phyloP scores from a whole-genome alignment of 176 grass and related monocot species.

The Canna indica region DNA sequence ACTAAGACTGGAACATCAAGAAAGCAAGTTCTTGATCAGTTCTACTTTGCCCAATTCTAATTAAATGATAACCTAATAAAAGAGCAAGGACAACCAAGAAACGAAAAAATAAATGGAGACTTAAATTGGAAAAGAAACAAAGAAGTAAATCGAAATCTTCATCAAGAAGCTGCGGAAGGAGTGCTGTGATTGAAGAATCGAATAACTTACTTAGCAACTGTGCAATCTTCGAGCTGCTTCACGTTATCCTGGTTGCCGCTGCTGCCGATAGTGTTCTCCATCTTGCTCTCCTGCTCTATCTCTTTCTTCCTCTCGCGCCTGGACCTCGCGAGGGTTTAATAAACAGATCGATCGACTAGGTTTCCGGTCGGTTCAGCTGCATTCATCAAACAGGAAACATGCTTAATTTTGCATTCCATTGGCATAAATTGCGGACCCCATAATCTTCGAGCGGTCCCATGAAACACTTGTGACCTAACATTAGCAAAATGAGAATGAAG shows the following conservation, averaged over 20 bases:
- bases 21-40: no score
- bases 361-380: background rate
- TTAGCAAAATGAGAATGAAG: no score
- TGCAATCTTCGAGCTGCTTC: constrained; percentile 97
- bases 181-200: background rate
- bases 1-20: no score
- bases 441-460: no score
- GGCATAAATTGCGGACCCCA: background rate
- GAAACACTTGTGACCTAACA: no score
- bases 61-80: no score
- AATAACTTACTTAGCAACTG: constrained; percentile 65
- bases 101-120: no score
- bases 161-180: background rate
- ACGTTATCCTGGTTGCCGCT: constrained; percentile 19
- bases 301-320: background rate
- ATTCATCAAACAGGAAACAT: background rate
- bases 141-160: background rate
- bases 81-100: no score
- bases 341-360: background rate
- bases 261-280: no score
- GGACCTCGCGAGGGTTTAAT: background rate
- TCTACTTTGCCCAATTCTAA: no score
- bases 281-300: constrained; percentile 35
- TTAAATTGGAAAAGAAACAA: no score
- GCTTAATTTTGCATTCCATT: background rate